Percentiles rank a stretch among this genome's conserved stretches.
These are phyloP conservation scores for Penicillium maclennaniae DNA, from an alignment of 495 filamentous ascomycete genomes.

Conservation along the genomic window DNA sequence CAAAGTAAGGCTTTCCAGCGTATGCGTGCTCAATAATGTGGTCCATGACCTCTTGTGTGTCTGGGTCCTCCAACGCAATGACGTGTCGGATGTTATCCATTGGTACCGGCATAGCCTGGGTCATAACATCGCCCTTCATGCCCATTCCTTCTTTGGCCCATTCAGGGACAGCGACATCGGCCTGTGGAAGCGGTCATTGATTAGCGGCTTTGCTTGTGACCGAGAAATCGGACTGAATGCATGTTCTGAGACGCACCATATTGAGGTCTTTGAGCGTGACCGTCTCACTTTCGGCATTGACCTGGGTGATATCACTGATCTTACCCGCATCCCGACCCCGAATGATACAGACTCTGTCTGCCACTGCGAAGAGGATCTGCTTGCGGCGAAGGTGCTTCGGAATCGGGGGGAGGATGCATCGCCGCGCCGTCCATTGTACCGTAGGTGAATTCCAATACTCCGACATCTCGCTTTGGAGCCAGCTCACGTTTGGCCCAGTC, in stretches of 20 bases:
- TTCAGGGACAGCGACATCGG: conserved; percentile 54
- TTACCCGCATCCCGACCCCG: conserved; percentile 74
- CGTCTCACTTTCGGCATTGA: conserved; percentile 54
- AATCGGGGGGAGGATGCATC: conserved; percentile 33
- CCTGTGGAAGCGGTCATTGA: conserved; percentile 32
- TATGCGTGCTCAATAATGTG: conserved; percentile 68
- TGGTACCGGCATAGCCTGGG: conserved; percentile 51
- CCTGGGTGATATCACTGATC: conserved; percentile 63
- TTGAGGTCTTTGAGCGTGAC: conserved; percentile 63
- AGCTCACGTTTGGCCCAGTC: conserved; percentile 75
- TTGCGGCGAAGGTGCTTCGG: conserved; percentile 47
- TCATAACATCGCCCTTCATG: conserved; percentile 38
- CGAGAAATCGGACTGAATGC: not conserved
- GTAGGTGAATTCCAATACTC: conserved; percentile 40
- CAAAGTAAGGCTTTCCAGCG: conserved; percentile 31
- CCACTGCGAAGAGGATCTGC: conserved; percentile 59
- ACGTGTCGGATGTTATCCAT: conserved; percentile 76
- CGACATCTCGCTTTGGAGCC: conserved; percentile 67
- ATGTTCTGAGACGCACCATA: conserved; percentile 49
- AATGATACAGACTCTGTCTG: conserved; percentile 75
- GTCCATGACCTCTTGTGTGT: conserved; percentile 60
- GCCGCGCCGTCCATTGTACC: conserved; percentile 47
- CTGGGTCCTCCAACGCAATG: conserved; percentile 59
- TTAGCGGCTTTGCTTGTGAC: conserved; percentile 5
- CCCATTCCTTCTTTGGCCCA: conserved; percentile 45